Evolutionary conservation across 1,284 basidiomycete genomes (phyloP), one percentile per base, ranked within the genome.

Genomic region (Puccinia novopanici): DNA sequence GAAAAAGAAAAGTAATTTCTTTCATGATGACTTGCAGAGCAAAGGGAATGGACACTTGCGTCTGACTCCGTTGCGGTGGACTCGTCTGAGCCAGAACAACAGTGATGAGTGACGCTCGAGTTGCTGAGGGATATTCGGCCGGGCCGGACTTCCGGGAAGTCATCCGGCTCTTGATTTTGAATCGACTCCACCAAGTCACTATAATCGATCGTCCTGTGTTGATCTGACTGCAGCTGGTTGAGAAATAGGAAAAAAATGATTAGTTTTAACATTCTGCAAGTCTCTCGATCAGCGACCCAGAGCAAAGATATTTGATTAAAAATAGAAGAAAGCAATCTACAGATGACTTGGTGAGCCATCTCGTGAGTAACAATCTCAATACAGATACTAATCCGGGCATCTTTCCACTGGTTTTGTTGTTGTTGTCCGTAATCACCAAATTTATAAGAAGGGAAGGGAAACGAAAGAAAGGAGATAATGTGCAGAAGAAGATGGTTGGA

Each of bases 261-360:
- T 13, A 15, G n/a, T n/a, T n/a, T n/a, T n/a, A n/a, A n/a, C n/a
- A n/a, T n/a, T n/a, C n/a, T n/a, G n/a, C 9, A 30, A 59, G 34
- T 13, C 15, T 13, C 57, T 34, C 57, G 40, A 68, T 42, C 37
- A 42, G 34, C 52, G 4, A 52, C 3, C n/a, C 68, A 48, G 15
- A 27, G 24, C 1, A 17, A 34, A 48, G 52, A 48, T 4, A 19
- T n/a, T 24, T 8, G 3, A 34, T n/a, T n/a, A n/a, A 6, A 27
- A 71, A 30, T 34, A 34, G 19, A 72, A 30, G 10, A 72, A 5
- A 40, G 27, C 19, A 24, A 55, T 72, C 70, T 52, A 72, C 70
- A 54, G 70, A 54, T 54, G 70, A 55, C 34, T 72, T 55, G 52
- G 34, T 30, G 10, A 55, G 70, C 68, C 42, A 70, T 72, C 70